A percentile compares a stretch with the other conserved stretches of the same genome.
These are phyloP conservation scores for Populus hybrid DNA, from an alignment of 441 rosid genomes.

Conservation along the genomic window DNA sequence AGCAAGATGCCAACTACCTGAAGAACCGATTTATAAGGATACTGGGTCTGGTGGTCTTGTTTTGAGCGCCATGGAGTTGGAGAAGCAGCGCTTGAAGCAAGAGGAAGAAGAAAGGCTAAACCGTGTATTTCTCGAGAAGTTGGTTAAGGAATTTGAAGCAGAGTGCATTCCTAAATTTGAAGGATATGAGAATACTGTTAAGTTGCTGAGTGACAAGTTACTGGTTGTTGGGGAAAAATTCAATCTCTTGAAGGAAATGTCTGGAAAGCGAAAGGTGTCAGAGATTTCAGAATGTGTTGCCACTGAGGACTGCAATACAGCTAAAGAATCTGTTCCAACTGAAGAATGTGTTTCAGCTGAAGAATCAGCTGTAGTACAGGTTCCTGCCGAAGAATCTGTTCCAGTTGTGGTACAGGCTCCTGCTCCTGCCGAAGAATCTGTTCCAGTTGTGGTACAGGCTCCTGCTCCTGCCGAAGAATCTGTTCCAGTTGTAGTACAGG, in stretches of 20 bases:
- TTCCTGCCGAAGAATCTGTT: no score
- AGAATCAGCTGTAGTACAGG: not conserved
- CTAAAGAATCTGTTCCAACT: not conserved
- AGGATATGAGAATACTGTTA: conserved; percentile 26
- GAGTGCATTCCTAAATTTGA: conserved; percentile 37
- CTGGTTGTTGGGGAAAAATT: conserved; percentile 38
- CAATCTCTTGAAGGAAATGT: conserved; percentile 34
- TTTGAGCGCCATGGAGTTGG: conserved; percentile 59
- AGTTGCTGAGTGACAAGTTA: conserved; percentile 31
- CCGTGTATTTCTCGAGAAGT: conserved; percentile 34
- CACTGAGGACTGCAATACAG: not conserved
- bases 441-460: no score
- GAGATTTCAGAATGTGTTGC: conserved; percentile 26
- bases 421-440: no score
- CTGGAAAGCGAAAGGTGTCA: conserved; percentile 24
- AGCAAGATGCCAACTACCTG: conserved; percentile 46
- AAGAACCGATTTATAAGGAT: conserved; percentile 72
- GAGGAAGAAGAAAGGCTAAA: conserved; percentile 61
- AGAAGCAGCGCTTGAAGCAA: conserved; percentile 56
- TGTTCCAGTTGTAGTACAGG: no score
- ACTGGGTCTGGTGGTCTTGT: conserved; percentile 83
- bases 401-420: no score
- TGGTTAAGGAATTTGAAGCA: conserved; percentile 50
- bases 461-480: no score
- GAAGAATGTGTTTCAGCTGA: not conserved